These are phyloP conservation scores for Suhomyces emberorum DNA, from an alignment of 805 yeast genomes.

Conservation along the genomic window DNA sequence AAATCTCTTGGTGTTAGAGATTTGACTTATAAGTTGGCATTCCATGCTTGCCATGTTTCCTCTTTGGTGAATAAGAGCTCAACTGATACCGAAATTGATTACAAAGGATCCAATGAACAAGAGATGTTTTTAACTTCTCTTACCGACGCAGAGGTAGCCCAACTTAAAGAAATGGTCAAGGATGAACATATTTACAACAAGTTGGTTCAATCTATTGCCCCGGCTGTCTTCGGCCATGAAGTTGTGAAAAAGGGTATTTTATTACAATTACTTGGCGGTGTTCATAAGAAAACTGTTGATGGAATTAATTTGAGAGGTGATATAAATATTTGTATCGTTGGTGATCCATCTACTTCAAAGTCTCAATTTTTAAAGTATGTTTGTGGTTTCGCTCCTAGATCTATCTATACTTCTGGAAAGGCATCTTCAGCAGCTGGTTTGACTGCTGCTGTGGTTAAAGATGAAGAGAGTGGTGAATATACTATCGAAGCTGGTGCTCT, in stretches of 20 bases:
- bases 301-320: conserved; percentile 96
- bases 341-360: conserved; percentile 97
- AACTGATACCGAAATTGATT: conserved; percentile 22
- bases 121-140: conserved; percentile 75
- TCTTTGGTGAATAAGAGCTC: conserved; percentile 46
- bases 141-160: conserved; percentile 77
- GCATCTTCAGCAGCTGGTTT: conserved; percentile 98
- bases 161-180: conserved; percentile 85
- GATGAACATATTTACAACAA: conserved; percentile 82
- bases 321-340: conserved; percentile 92
- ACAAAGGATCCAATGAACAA: conserved; percentile 64
- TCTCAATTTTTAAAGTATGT: conserved; percentile 95
- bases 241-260: conserved; percentile 88
- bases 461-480: conserved; percentile 94
- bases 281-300: conserved; percentile 88
- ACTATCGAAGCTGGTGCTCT: conserved; percentile 98
- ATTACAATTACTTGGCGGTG: conserved; percentile 90
- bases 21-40: conserved; percentile 86
- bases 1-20: conserved; percentile 92
- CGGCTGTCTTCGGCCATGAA: conserved; percentile 96
- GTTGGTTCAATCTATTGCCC: conserved; percentile 85
- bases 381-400: conserved; percentile 85
- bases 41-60: conserved; percentile 85
- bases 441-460: conserved; percentile 96
- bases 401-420: conserved; percentile 96